Base-by-base conservation (phyloP, 345 rosid genomes). In the Linum lewisii region DNA sequence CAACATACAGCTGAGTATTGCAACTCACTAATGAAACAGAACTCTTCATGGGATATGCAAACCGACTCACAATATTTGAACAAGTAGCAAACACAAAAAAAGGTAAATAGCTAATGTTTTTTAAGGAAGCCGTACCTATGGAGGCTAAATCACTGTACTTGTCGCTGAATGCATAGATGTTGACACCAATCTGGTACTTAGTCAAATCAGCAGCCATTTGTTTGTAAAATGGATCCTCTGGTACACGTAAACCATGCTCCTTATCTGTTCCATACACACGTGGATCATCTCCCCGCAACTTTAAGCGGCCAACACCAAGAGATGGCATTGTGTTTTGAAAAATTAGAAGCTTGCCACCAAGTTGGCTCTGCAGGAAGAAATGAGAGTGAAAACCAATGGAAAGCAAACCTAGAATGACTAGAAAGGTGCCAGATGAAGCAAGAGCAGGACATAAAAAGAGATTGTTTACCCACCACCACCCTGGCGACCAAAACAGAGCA, bases 141-240 rank as follows among this genome's bases (percentile, higher is more conserved):
- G 97, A 94, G 61, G 97, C 97, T 71, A 94, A 79, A 69, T 94
- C 97, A 42, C 82, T 86, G 75, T 87, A 94, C 66, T 81, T 90
- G 67, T 94, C 99, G 73, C 92, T 82, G 78, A 81, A 87, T 25
- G 95, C 96, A 62, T 90, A 90, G 57, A 90, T 67, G 78, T 94
- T 87, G 57, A 84, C 90, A 66, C 87, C 96, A 72, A 90, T 87
- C 83, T 94, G 97, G 68, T 68, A 85, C 80, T 94, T 94, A 62
- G 99, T 85, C 64, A 87, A 83, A 82, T 94, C 99, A 24, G 99
- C 99, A 79, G 99, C 97, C 96, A 90, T 85, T 77, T 90, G 95
- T 74, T 94, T 94, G 66, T 90, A 90, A 69, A 87, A 94, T 56
- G 85, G 82, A 71, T 94, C 97, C 75, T 94, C 99, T 59, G 97